These are phyloP conservation scores for Hansfordia pulvinata DNA, from an alignment of 2,329 filamentous ascomycete genomes.

Conservation along the genomic window DNA sequence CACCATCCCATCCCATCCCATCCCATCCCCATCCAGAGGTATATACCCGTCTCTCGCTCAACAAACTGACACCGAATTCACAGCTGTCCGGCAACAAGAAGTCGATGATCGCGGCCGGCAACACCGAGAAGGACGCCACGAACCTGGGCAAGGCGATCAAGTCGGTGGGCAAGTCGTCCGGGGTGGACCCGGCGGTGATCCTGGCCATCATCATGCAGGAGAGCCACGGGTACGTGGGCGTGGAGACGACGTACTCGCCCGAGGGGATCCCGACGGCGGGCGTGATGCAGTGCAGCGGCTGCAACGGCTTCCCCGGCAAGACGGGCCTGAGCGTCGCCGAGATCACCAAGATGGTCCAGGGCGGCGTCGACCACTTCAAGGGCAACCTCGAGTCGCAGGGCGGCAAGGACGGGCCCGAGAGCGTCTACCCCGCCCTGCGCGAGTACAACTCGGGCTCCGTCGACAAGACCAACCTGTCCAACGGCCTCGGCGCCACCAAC, in stretches of 20 bases:
- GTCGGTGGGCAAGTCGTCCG: background rate
- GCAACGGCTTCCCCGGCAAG: slow-evolving; percentile 18
- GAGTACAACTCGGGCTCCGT: slow-evolving; percentile 25
- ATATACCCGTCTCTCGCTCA: no score
- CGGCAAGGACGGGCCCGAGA: slow-evolving; percentile 11
- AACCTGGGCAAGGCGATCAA: background rate
- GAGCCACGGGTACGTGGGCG: slow-evolving; percentile 22
- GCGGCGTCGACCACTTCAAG: slow-evolving; percentile 15
- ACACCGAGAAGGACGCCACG: slow-evolving; percentile 1
- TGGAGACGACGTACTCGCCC: slow-evolving; percentile 17
- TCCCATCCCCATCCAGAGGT: slow-evolving; percentile 1
- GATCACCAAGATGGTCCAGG: slow-evolving; percentile 19
- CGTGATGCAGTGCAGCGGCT: slow-evolving; percentile 24
- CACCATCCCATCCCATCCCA: background rate
- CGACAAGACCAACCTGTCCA: slow-evolving; percentile 19
- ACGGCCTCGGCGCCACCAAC: slow-evolving; percentile 19
- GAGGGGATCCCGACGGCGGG: slow-evolving; percentile 20
- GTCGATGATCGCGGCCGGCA: background rate
- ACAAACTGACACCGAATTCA: no score
- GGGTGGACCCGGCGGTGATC: slow-evolving; percentile 17
- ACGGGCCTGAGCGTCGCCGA: slow-evolving; percentile 17
- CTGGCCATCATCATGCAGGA: slow-evolving; percentile 27
- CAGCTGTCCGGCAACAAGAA: background rate
- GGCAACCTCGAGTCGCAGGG: slow-evolving; percentile 14
- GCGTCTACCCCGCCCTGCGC: slow-evolving; percentile 23